These are phyloP conservation scores for Umbelopsis isabellina DNA, from an alignment of 192 early-diverging fungal genomes.

Conservation along the genomic window DNA sequence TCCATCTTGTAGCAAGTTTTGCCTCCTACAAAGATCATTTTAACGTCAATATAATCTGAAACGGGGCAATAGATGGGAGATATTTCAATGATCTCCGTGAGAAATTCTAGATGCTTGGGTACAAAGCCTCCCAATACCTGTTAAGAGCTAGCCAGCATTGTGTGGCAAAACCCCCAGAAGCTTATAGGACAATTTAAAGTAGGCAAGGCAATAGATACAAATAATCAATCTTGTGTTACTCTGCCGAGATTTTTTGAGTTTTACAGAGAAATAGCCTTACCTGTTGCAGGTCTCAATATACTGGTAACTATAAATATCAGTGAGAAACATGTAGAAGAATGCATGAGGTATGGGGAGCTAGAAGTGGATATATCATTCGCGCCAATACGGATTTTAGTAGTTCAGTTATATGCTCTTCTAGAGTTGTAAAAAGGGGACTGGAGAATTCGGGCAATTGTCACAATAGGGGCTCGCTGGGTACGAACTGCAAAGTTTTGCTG, in stretches of 20 bases:
- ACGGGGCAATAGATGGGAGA: too few species aligned
- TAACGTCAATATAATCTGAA: too few species aligned
- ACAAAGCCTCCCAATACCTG: slow-evolving; percentile 6
- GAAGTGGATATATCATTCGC: too few species aligned
- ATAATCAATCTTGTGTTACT: slow-evolving; percentile 4
- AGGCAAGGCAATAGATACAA: neutral
- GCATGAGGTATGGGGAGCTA: too few species aligned
- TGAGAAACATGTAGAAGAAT: too few species aligned
- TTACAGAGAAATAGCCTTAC: too few species aligned
- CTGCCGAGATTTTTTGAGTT: too few species aligned
- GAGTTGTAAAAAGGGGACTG: neutral
- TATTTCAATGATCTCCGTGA: neutral
- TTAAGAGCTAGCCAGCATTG: slow-evolving; percentile 40
- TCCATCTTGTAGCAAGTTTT: slow-evolving; percentile 36
- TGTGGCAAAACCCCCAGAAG: slow-evolving; percentile 26
- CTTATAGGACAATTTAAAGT: neutral
- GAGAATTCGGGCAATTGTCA: too few species aligned
- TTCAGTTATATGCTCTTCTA: too few species aligned
- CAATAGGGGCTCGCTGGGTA: too few species aligned
- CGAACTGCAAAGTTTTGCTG: neutral
- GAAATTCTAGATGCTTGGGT: neutral
- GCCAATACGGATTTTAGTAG: too few species aligned
- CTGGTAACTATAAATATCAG: neutral
- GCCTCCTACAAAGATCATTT: slow-evolving; percentile 16
- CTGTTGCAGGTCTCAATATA: too few species aligned